Evolutionary conservation across 768 basidiomycete genomes (phyloP).

Genomic region (Phallus indusiatus): DNA sequence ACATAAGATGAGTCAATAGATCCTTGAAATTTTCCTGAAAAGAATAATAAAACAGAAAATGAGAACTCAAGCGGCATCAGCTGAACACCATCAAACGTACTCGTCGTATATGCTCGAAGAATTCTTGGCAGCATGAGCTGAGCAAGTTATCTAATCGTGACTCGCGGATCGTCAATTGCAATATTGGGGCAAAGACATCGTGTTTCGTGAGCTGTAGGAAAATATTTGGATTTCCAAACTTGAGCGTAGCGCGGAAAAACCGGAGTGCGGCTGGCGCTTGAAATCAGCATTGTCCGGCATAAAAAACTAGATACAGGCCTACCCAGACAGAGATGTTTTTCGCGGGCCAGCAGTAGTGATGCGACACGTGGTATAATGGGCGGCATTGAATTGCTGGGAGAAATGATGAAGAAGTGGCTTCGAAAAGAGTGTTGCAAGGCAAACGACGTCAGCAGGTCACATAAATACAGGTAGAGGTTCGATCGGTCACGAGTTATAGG

Average conservation of each 20-base stretch:
- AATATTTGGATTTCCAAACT: conserved; percentile 70
- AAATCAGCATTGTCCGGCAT: not conserved
- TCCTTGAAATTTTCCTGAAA: conserved; percentile 80
- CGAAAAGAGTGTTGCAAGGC: conserved; percentile 85
- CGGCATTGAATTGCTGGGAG: conserved; percentile 38
- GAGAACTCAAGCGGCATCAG: not conserved
- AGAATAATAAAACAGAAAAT: not conserved
- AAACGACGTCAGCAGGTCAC: conserved; percentile 86
- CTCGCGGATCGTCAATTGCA: conserved; percentile 78
- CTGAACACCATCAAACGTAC: conserved; percentile 38
- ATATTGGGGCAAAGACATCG: conserved; percentile 72
- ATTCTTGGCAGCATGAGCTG: conserved; percentile 91
- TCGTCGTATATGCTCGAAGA: conserved; percentile 84
- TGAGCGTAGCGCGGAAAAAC: conserved; percentile 80
- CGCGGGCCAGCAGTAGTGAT: conserved; percentile 66
- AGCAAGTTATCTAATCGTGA: conserved; percentile 84
- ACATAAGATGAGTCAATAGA: conserved; percentile 77
- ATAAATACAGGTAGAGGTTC: conserved; percentile 80
- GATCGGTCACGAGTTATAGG: conserved; percentile 62
- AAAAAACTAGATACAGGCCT: not conserved
- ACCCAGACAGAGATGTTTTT: conserved; percentile 89
- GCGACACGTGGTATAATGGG: conserved; percentile 57
- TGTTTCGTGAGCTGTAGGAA: conserved; percentile 71
- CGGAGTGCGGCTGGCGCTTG: conserved; percentile 71
- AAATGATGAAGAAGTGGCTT: conserved; percentile 83